Percentiles rank a stretch among this genome's conserved stretches.
phyloP scores from a whole-genome alignment of 805 yeast genomes.

The Schizosaccharomyces lindneri region DNA sequence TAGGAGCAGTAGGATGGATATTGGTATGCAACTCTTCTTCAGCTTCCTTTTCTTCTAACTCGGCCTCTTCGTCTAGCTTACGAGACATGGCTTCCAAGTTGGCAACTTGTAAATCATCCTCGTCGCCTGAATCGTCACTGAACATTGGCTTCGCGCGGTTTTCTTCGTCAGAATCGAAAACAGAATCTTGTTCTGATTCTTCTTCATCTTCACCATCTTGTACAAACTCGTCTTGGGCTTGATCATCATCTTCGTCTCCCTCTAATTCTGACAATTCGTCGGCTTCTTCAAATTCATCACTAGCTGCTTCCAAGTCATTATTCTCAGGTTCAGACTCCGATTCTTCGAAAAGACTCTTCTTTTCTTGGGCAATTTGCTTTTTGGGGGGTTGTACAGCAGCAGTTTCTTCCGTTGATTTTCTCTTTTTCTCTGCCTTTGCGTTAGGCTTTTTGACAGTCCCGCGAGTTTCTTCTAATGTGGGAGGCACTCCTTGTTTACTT shows the following conservation, averaged over 20 bases:
- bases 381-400: neutral
- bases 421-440: neutral
- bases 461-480: neutral
- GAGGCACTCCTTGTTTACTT: neutral
- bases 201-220: slow-evolving; percentile 11
- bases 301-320: slow-evolving; percentile 18
- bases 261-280: slow-evolving; percentile 22
- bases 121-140: slow-evolving; percentile 45
- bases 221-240: slow-evolving; percentile 21
- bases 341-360: slow-evolving; percentile 6
- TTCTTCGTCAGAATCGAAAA: slow-evolving; percentile 42
- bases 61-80: slow-evolving; percentile 27
- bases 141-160: slow-evolving; percentile 44
- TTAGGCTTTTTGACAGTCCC: neutral
- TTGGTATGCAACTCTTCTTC: slow-evolving; percentile 4
- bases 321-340: slow-evolving; percentile 3
- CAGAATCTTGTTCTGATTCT: slow-evolving; percentile 20
- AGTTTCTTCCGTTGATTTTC: neutral
- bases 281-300: slow-evolving; percentile 9
- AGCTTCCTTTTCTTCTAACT: slow-evolving; percentile 10
- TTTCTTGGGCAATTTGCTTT: neutral
- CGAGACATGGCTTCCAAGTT: slow-evolving; percentile 62
- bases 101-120: slow-evolving; percentile 50
- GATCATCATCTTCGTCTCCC: slow-evolving; percentile 29
- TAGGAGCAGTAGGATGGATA: slow-evolving; percentile 1